Conservation (phyloP, 768 basidiomycete species). For the Calocybe cyanea region DNA sequence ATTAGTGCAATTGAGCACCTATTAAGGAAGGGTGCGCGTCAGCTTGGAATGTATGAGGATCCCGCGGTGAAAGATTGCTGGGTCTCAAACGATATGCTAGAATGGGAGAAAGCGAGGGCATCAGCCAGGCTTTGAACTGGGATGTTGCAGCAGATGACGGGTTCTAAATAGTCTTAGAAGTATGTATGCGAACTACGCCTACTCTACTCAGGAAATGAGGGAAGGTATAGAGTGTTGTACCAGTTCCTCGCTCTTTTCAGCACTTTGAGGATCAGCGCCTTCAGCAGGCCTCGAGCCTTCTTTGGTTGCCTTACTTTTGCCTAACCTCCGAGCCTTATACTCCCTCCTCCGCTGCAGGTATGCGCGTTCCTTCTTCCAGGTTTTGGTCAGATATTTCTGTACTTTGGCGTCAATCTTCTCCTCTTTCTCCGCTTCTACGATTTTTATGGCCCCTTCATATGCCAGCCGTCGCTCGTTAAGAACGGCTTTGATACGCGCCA, state of each 20-base stretch:
- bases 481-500: slow-evolving; percentile 94
- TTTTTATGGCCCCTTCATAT: slow-evolving; percentile 63
- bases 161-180: no score
- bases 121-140: no score
- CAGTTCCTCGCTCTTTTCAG: no score
- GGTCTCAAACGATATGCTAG: slow-evolving; percentile 66
- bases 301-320: slow-evolving; percentile 4
- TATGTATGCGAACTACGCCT: no score
- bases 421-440: slow-evolving; percentile 33
- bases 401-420: slow-evolving; percentile 26
- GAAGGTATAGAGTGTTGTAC: no score
- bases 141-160: no score
- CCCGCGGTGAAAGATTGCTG: slow-evolving; percentile 68
- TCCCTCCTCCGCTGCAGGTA: slow-evolving; percentile 13
- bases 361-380: slow-evolving; percentile 19
- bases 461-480: slow-evolving; percentile 88
- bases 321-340: slow-evolving; percentile 11
- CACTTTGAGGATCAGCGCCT: no score
- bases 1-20: slow-evolving; percentile 72
- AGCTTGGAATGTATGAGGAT: slow-evolving; percentile 69
- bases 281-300: no score
- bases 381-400: slow-evolving; percentile 20
- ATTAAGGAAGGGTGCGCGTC: slow-evolving; percentile 62
- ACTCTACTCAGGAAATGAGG: no score
- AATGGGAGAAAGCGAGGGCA: slow-evolving; percentile 52